Evolutionary conservation across 352 stramenopile genomes (phyloP).

Genomic region (Pythium grandisporangium): DNA sequence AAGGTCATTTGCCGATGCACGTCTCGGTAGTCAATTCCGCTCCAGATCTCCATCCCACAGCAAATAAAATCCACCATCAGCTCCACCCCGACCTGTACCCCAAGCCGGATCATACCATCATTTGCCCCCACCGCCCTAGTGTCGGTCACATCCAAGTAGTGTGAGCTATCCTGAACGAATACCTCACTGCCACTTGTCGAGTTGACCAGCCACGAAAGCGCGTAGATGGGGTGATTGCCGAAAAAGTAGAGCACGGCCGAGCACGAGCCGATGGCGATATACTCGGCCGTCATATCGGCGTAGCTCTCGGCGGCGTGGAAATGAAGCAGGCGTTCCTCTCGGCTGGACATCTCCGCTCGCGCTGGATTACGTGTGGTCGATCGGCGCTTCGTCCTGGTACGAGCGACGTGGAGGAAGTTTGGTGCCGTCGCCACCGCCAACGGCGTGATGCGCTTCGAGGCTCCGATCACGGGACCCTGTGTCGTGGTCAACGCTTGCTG

Average conservation of each 20-base stretch:
- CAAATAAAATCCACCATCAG: neutral
- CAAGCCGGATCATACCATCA: neutral
- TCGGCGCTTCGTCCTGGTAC: neutral
- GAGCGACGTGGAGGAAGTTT: neutral
- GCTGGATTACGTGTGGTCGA: slow-evolving; percentile 6
- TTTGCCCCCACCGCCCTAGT: too few relatives aligned
- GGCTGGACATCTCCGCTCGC: too few relatives aligned
- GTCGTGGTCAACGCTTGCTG: neutral
- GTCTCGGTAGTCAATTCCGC: neutral
- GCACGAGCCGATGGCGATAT: slow-evolving; percentile 28
- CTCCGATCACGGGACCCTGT: too few relatives aligned
- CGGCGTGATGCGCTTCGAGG: too few relatives aligned
- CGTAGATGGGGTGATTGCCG: slow-evolving; percentile 18
- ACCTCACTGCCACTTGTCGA: neutral
- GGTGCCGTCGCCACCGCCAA: neutral
- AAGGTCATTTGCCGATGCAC: neutral
- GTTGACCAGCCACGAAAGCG: too few relatives aligned
- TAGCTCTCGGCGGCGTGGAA: slow-evolving; percentile 3
- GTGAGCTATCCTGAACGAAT: neutral
- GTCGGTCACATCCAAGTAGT: too few relatives aligned
- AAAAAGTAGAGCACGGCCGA: slow-evolving; percentile 21
- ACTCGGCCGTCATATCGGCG: slow-evolving; percentile 24
- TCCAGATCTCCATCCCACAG: neutral
- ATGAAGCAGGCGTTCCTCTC: neutral
- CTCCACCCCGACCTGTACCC: neutral